phyloP scores from a whole-genome alignment of 139 green algal species.

The Tetradesmus obliquus region DNA sequence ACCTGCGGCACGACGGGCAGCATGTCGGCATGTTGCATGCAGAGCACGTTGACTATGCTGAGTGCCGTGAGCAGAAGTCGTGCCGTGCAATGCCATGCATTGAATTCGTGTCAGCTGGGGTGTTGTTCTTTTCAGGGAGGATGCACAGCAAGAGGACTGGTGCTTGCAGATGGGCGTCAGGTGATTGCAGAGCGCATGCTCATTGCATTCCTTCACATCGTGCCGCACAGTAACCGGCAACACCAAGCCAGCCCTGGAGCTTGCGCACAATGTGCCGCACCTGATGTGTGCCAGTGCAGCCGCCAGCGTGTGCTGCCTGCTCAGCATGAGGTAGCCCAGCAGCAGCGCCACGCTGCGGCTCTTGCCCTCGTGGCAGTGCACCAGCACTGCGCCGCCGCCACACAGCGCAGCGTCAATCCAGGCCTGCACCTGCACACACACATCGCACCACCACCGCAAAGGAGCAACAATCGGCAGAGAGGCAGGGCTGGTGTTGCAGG shows the following conservation, averaged over 20 bases:
- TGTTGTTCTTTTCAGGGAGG: not conserved
- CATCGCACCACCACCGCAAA: not conserved
- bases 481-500: too few species aligned
- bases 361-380: conserved; percentile 94
- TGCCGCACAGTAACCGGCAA: too few species aligned
- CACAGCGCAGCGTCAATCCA: conserved; percentile 54
- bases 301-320: conserved; percentile 63
- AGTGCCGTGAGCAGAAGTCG: not conserved
- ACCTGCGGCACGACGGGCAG: conserved; percentile 15
- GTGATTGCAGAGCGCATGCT: too few species aligned
- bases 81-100: not conserved
- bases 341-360: conserved; percentile 81
- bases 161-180: too few species aligned
- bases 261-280: conserved; percentile 6
- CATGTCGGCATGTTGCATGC: not conserved
- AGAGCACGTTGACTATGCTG: not conserved
- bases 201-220: too few species aligned
- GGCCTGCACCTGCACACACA: not conserved
- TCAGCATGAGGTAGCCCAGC: conserved; percentile 80
- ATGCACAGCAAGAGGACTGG: too few species aligned
- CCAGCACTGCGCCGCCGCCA: conserved; percentile 70
- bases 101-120: not conserved
- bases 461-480: not conserved
- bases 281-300: conserved; percentile 65
- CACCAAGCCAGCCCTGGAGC: not conserved